Evolutionary conservation across 75 land plant genomes (phyloP).

Genomic region (Larix kaempferi): DNA sequence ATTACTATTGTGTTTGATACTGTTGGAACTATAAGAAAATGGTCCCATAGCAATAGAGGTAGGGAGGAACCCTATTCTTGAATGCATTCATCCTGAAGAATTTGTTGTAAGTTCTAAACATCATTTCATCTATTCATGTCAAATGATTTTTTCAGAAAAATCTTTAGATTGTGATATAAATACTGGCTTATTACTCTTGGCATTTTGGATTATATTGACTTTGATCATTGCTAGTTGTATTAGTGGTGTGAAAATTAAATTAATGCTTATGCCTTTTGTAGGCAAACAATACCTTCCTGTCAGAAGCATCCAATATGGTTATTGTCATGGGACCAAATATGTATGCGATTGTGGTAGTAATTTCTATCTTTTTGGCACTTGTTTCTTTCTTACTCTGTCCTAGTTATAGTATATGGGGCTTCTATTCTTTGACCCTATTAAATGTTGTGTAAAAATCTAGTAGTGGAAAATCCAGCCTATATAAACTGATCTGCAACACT

Average conservation of each 20-base stretch:
- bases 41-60: slow-evolving; percentile 96
- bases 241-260: neutral
- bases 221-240: neutral
- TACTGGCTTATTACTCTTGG: neutral
- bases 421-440: too few species aligned
- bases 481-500: neutral
- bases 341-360: slow-evolving; percentile 33
- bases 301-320: too few species aligned
- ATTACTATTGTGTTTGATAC: neutral
- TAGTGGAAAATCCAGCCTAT: neutral
- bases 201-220: neutral
- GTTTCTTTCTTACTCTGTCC: neutral
- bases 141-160: neutral
- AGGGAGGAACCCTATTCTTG: slow-evolving; percentile 94
- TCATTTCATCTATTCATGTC: neutral
- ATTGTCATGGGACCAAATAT: too few species aligned
- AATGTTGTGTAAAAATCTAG: neutral
- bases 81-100: slow-evolving; percentile 61
- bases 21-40: slow-evolving; percentile 36
- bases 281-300: slow-evolving; percentile 21
- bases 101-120: slow-evolving; percentile 59
- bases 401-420: too few species aligned
- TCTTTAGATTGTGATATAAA: neutral
- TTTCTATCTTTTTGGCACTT: neutral
- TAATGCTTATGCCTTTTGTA: slow-evolving; percentile 30